Base-by-base conservation (phyloP, 1,284 basidiomycete genomes). In the Ustanciosporium gigantosporum region DNA sequence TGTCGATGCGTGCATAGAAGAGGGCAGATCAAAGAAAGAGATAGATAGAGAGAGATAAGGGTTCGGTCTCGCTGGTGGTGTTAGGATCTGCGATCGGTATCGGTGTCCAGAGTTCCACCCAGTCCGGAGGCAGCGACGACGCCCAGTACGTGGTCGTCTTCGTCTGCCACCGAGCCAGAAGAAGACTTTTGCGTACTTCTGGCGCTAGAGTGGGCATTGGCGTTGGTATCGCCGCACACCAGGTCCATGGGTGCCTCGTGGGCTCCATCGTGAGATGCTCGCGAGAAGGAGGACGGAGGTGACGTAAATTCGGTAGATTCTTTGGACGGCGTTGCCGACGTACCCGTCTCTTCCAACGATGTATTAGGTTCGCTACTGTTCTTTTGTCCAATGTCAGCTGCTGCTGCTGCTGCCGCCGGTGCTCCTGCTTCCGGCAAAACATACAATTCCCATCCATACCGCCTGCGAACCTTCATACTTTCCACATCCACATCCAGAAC, bases 401-500 rank as follows among this genome's bases (percentile, higher is more conserved):
- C 7, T 17, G 19, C 7, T 17, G 17, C 22, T 5, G 37, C 36
- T 35, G 31, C 17, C 36, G n/a, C 31, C 32, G 29, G 15, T 32
- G 31, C n/a, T 19, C 20, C 27, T 22, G 15, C 20, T 20, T 39
- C 50, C 5, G n/a, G 40, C 6, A 73, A 29, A 16, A 61, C 51
- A 29, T 43, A 76, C 11, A 36, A 5, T 21, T 73, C 47, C 73
- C 73, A 76, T 0, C 61, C 66, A 9, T 31, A 51, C 34, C 55
- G 36, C 17, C 55, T 53, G 7, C 73, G 55, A 19, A 76, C 66
- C 22, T 35, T 36, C 43, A 36, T 36, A 7, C 29, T 25, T 8
- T 49, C 49, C 17, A 35, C 31, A 39, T 67, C 61, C 15, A 74
- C 60, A 17, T 70, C 68, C n/a, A 76, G 36, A 16, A 66, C 53